A percentile compares a stretch with the other conserved stretches of the same genome.
These are phyloP conservation scores for Fraxinus excelsior DNA, from an alignment of 257 asterid genomes.

Conservation along the genomic window DNA sequence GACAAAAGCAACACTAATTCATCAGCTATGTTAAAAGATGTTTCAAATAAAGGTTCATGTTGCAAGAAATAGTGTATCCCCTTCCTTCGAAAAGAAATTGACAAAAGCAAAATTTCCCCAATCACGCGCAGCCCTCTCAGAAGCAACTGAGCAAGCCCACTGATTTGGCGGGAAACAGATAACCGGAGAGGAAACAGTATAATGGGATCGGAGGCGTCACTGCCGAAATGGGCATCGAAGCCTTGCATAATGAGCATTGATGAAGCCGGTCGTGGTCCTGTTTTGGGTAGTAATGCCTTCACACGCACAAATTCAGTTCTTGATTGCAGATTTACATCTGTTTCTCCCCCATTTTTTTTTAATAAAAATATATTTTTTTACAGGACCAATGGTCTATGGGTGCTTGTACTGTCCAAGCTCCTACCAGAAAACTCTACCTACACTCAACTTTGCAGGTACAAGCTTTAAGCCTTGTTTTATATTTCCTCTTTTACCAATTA, in stretches of 20 bases:
- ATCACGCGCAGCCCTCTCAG: background rate
- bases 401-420: conserved; percentile 82
- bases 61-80: too few relatives aligned
- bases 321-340: background rate
- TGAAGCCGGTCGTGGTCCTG: conserved; percentile 99
- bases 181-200: conserved; percentile 13
- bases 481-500: background rate
- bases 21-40: too few relatives aligned
- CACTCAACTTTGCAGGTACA: conserved; percentile 86
- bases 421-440: conserved; percentile 74
- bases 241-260: conserved; percentile 98
- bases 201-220: conserved; percentile 55
- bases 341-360: background rate
- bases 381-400: conserved; percentile 98
- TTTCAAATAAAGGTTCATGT: too few relatives aligned
- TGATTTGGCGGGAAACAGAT: conserved; percentile 42
- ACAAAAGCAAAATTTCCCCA: background rate
- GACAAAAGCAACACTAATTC: too few relatives aligned
- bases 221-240: conserved; percentile 71
- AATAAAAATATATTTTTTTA: background rate
- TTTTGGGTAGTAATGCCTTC: conserved; percentile 57
- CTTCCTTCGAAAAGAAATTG: too few relatives aligned
- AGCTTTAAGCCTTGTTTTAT: background rate
- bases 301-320: conserved; percentile 3
- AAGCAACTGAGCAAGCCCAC: background rate